Base-by-base conservation (phyloP, 768 basidiomycete genomes). In the Thelephora ganbajun region DNA sequence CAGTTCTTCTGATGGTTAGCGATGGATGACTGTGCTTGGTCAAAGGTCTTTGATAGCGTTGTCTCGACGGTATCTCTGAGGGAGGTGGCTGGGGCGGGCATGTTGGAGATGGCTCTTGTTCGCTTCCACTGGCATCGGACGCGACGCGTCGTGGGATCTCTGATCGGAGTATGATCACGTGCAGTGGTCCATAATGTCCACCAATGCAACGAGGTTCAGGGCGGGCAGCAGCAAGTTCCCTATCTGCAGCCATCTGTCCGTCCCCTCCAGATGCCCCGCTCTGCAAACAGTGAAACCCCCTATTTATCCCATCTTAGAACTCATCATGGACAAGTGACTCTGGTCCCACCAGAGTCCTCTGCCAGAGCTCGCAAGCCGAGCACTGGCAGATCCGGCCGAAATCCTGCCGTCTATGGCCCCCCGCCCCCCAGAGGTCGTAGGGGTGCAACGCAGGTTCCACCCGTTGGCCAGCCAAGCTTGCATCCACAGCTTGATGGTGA, bases 1-100 rank as follows among this genome's bases (percentile, higher is more conserved):
- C 81, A 68, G 64, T 96, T 94, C 70, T 96, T 96, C 51, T 82
- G 79, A 62, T 97, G 92, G 60, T 88, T 91, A 7, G 85, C 79
- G 12, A 70, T 62, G 0, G 82, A 77, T 6, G 60, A 66, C 60
- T 92, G 88, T 0, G 71, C 84, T 63, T 94, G 85, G 23, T 84
- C 77, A 51, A 93, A 87, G 39, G 91, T 85, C 33, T 72, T 76
- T 16, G 76, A 73, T 16, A 86, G 55, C 12, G 60, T 57, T 2
- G 54, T 50, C 11, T 60, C 43, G 35, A 64, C 54, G 18, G 56
- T 57, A 14, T 64, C 62, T 7, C 62, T 54, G 33, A 59, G 50
- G 18, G 57, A 56, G 2, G 51, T 47, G 0, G 54, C 52, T 30
- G 58, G 54, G 7, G 59, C 57, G 22, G 62, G 62, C 61, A 64